A percentile compares a stretch with the other conserved stretches of the same genome.
Evolutionary conservation across 768 basidiomycete genomes (phyloP).

Genomic region (Boletellus emodensis): DNA sequence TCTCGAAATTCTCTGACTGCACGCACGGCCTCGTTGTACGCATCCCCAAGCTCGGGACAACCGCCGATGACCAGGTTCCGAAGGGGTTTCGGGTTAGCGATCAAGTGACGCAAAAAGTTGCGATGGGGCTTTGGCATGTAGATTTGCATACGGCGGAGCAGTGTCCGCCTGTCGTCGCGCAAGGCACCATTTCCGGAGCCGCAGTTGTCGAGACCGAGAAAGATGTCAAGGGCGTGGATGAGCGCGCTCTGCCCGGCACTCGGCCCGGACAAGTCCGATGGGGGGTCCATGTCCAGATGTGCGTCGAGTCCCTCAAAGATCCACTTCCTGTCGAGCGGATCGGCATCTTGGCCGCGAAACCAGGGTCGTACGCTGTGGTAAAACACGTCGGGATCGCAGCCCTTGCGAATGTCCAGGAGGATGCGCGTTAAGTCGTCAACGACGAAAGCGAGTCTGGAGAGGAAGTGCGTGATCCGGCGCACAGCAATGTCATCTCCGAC

Average conservation of each 20-base stretch:
- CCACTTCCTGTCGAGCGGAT: constrained; percentile 44
- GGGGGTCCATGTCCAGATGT: constrained; percentile 39
- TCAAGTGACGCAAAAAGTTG: constrained; percentile 68
- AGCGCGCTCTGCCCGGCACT: constrained; percentile 81
- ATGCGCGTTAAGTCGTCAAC: constrained; percentile 61
- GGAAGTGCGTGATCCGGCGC: constrained; percentile 60
- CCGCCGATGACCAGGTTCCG: constrained; percentile 45
- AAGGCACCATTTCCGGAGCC: constrained; percentile 18
- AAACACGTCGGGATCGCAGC: constrained; percentile 70
- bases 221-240: constrained; percentile 69
- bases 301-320: constrained; percentile 57
- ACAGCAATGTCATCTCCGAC: constrained; percentile 64
- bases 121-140: constrained; percentile 87
- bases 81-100: constrained; percentile 48
- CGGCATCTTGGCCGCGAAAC: constrained; percentile 70
- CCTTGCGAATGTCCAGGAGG: constrained; percentile 60
- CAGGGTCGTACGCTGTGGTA: constrained; percentile 75
- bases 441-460: constrained; percentile 56
- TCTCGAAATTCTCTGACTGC: constrained; percentile 57
- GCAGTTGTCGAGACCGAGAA: constrained; percentile 60
- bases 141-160: constrained; percentile 68
- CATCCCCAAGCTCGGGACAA: constrained; percentile 36
- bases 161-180: constrained; percentile 30
- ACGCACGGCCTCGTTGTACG: constrained; percentile 47
- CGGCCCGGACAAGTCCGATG: constrained; percentile 65